These are phyloP conservation scores for Citrus cavaleriei DNA, from an alignment of 345 rosid species.

Conservation along the genomic window DNA sequence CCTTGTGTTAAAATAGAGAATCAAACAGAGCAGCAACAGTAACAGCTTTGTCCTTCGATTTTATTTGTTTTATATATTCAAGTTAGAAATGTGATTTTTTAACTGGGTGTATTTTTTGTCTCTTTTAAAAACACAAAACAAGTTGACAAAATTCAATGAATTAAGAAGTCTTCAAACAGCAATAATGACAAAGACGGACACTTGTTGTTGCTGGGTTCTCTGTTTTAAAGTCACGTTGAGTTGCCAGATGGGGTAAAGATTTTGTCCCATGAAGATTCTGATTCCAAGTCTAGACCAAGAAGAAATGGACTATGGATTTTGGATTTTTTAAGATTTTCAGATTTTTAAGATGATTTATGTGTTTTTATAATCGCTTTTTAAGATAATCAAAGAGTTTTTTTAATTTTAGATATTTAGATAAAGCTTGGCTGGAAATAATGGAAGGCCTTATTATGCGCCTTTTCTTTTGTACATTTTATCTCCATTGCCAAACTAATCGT, in stretches of 20 bases:
- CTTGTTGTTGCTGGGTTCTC: constrained; percentile 11
- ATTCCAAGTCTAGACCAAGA: background rate
- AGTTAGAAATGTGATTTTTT: background rate
- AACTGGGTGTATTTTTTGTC: background rate
- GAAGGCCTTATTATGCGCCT: constrained; percentile 7
- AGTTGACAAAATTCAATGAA: background rate
- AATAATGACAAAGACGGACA: background rate
- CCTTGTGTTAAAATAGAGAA: constrained; percentile 6
- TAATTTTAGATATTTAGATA: background rate
- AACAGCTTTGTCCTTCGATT: background rate
- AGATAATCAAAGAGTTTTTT: background rate
- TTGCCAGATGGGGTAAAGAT: background rate
- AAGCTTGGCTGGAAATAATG: background rate
- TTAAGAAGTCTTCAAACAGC: background rate
- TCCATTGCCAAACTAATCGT: background rate
- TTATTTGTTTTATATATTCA: background rate
- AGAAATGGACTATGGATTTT: background rate
- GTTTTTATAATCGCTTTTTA: too few species aligned
- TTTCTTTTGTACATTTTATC: background rate
- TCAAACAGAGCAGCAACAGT: constrained; percentile 11
- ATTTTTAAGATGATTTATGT: too few species aligned
- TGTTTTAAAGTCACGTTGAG: background rate
- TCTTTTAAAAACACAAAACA: background rate
- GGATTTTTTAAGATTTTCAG: too few species aligned
- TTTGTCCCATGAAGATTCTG: background rate